phyloP scores from a whole-genome alignment of 371 early-diverging fungal genomes.

The Mucor lusitanicus region DNA sequence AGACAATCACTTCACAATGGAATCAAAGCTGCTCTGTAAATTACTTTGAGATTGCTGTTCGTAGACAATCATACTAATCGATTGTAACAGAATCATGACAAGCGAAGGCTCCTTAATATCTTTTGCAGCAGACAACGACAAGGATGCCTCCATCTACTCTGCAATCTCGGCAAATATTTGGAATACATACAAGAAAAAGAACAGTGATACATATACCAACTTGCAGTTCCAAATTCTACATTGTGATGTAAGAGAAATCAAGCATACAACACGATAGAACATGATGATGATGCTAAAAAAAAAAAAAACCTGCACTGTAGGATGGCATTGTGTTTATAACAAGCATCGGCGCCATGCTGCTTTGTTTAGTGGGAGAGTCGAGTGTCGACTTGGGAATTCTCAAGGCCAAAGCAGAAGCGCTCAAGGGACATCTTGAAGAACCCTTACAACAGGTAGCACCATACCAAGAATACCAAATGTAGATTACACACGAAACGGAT shows the following conservation, averaged over 20 bases:
- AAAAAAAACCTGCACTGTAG: constrained; percentile 31
- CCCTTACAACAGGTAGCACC: constrained; percentile 57
- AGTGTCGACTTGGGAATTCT: constrained; percentile 69
- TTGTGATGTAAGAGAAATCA: constrained; percentile 59
- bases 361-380: constrained; percentile 69
- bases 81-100: constrained; percentile 61
- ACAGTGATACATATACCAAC: constrained; percentile 25
- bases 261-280: neutral
- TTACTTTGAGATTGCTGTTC: neutral
- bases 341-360: constrained; percentile 63
- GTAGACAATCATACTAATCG: neutral
- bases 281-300: neutral
- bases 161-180: constrained; percentile 81
- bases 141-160: constrained; percentile 66
- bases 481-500: neutral
- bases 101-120: constrained; percentile 74
- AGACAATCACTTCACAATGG: constrained; percentile 67
- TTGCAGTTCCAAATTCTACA: constrained; percentile 62
- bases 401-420: constrained; percentile 67
- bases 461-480: constrained; percentile 26
- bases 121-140: constrained; percentile 67
- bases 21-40: constrained; percentile 67
- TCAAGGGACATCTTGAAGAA: constrained; percentile 60
- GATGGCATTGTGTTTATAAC: constrained; percentile 68
- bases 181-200: constrained; percentile 71